Evolutionary conservation across 371 early-diverging fungal genomes (phyloP), one percentile per base, ranked within the genome.

Genomic region (Mucor mucedo): DNA sequence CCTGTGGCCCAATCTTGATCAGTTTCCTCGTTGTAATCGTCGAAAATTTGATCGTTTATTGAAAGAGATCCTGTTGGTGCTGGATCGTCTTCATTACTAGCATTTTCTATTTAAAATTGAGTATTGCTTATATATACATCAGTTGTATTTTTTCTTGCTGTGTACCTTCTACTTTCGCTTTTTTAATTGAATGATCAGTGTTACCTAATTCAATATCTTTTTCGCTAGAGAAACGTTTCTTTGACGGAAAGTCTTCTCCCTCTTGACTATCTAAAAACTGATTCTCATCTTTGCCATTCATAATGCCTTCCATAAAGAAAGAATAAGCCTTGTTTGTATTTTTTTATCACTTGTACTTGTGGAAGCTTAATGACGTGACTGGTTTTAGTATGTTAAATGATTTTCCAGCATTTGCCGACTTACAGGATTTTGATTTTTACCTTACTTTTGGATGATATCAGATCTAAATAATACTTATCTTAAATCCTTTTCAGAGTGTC

Each of bases 1-100:
- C 65, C 72, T 35, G 69, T 64, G 28, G 61, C 71, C 82, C 82
- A 82, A 40, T 82, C 82, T 44, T 71, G 75, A 65, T 82, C 82
- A 1, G 79, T 77, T 44, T 82, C 82, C 54, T 79, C 82, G 53
- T 79, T 76, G 29, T 79, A 77, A 13, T 70, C 71, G 10, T 75
- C 78, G 42, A 63, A 68, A 3, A 54, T n/a, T n/a, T 45, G 32
- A 59, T 59, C 55, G 49, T 50, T 60, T 28, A 60, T 68, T 13
- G 60, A 62, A 14, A 63, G 40, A 27, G 69, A 58, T 3, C 49
- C 68, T 13, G 55, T 63, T 21, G 58, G 63, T 42, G 58, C 68
- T 21, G 62, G 62, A 67, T 62, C 62, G 44, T 62, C 54, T 38
- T 62, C 63, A 48, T 41, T 64, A 7, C 47, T 47, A 5, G 39